Conservation (phyloP, 1,284 basidiomycete species). For the Quambalaria eucalypti region DNA sequence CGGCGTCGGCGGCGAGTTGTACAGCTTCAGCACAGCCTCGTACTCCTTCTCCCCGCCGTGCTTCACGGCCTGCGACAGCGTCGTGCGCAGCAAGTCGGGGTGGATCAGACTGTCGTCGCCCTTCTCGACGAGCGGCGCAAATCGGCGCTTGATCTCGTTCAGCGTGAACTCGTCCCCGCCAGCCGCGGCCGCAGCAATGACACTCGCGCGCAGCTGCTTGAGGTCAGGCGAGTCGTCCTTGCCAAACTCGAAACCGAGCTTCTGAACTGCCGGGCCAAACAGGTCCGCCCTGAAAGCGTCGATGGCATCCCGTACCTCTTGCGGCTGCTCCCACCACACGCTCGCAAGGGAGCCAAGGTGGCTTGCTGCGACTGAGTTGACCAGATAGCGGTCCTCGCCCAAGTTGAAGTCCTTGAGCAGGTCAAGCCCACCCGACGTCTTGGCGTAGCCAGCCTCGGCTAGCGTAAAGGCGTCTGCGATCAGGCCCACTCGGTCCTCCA, state of each 20-base stretch:
- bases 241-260: conserved; percentile 69
- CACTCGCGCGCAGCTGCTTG: conserved; percentile 67
- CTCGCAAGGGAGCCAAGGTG: conserved; percentile 42
- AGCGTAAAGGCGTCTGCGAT: conserved; percentile 72
- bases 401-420: conserved; percentile 59
- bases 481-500: conserved; percentile 78
- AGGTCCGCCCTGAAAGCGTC: conserved; percentile 51
- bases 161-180: conserved; percentile 40
- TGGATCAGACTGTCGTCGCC: conserved; percentile 73
- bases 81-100: conserved; percentile 40
- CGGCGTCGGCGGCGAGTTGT: conserved; percentile 56
- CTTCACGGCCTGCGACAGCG: conserved; percentile 53
- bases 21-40: conserved; percentile 54
- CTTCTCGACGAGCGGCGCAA: conserved; percentile 62
- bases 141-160: conserved; percentile 63
- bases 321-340: conserved; percentile 77
- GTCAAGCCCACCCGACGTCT: conserved; percentile 67
- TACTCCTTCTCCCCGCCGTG: conserved; percentile 71
- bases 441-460: conserved; percentile 67
- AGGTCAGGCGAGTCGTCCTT: conserved; percentile 63
- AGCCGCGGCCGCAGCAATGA: conserved; percentile 59
- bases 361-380: conserved; percentile 24
- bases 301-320: conserved; percentile 52
- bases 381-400: conserved; percentile 32
- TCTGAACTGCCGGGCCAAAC: conserved; percentile 69